Percentiles rank a stretch among this genome's conserved stretches.
phyloP scores from a whole-genome alignment of 2,329 filamentous ascomycete genomes.

The Dendryphion nanum region DNA sequence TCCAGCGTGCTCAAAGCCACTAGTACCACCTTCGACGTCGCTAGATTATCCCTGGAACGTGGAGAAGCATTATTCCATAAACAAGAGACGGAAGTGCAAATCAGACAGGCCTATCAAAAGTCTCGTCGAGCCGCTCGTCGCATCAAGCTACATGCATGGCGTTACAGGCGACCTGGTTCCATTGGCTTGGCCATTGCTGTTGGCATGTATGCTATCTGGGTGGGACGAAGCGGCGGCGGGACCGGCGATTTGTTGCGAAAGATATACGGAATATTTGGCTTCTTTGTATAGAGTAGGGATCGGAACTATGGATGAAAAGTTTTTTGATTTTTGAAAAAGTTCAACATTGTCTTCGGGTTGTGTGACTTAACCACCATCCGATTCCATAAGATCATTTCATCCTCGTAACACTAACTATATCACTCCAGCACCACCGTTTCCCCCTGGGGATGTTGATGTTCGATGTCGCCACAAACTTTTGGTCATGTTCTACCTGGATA shows the following conservation, averaged over 20 bases:
- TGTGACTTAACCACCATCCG: too few species aligned
- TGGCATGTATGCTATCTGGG: slow-evolving; percentile 36
- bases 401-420: too few species aligned
- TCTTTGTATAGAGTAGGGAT: neutral
- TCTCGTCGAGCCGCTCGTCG: slow-evolving; percentile 42
- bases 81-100: slow-evolving; percentile 70
- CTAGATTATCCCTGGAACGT: slow-evolving; percentile 60
- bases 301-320: too few species aligned
- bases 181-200: slow-evolving; percentile 51
- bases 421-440: too few species aligned
- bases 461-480: too few species aligned
- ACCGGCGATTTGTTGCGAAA: neutral
- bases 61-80: slow-evolving; percentile 67
- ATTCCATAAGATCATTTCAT: too few species aligned
- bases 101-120: slow-evolving; percentile 59
- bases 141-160: slow-evolving; percentile 53
- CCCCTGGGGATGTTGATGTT: too few species aligned
- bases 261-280: neutral
- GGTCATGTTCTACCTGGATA: too few species aligned
- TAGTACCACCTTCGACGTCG: slow-evolving; percentile 50
- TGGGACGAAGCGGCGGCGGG: slow-evolving; percentile 21
- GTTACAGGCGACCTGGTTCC: slow-evolving; percentile 63
- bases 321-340: too few species aligned
- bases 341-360: too few species aligned
- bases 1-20: slow-evolving; percentile 86